Evolutionary conservation across 768 basidiomycete species (phyloP), one percentile per base, ranked within the genome.

Genomic region (Kwoniella sp.): DNA sequence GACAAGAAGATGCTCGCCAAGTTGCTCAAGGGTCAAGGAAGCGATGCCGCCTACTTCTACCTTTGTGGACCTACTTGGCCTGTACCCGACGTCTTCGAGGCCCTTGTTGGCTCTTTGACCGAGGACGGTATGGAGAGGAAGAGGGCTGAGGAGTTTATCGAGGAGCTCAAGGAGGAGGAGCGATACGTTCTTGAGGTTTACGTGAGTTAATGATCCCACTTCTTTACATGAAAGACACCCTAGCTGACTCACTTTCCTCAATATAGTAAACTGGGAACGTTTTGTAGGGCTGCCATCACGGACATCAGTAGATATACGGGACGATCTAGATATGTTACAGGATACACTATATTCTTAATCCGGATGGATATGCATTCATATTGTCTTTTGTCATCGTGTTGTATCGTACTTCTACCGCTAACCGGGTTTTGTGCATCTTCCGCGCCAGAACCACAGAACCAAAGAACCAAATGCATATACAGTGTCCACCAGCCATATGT

Each of bases 1-100:
- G 92, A 99, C 79, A 89, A 89, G 19, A 85, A 86, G 71, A 82
- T 83, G 29, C 85, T 99, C 25, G 88, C 87, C 49, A 81, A 85
- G 66, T 87, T 91, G 86, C 81, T 98, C 59, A 52, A 58, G 83
- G 88, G 71, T 83, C 87, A 60, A 48, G 80, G 71, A 19, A 53
- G 60, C 24, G 68, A 77, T 47, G 72, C 75, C 25, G 77, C 79
- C 15, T 85, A 88, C 65, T 99, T 99, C 83, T 98, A 97, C 81
- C 84, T 99, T 49, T 97, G 96, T 79, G 95, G 95, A 26, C 96
- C 95, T 37, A 98, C 95, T 26, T 96, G 94, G 95, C 96, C 96
- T n/a, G 95, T 98, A 22, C 93, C 96, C 1, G 96, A 98, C 74
- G 92, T 99, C 5, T 95, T 90, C 73, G 89, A 95, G 80, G 91